Conservation (phyloP, 164 flowering plant species). For the Hamamelis virginiana region DNA sequence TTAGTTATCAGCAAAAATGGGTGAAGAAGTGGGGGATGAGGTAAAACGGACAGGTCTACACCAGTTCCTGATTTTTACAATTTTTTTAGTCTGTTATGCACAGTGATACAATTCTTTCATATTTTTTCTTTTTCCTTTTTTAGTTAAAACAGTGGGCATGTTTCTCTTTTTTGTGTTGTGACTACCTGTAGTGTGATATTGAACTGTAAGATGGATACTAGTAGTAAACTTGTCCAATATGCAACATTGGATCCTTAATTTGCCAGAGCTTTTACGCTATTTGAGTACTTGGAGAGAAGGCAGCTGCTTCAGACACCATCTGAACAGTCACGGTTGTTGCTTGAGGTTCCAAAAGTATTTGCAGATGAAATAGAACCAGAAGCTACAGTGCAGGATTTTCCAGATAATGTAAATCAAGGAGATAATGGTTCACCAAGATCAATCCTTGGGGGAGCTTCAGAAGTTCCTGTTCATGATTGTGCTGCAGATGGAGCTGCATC, state of each 20-base stretch:
- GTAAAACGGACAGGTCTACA: no score
- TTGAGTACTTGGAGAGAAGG: slow-evolving; percentile 28
- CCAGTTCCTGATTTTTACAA: no score
- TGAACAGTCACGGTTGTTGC: slow-evolving; percentile 32
- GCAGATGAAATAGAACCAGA: slow-evolving; percentile 21
- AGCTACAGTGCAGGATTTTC: background rate
- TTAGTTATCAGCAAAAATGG: no score
- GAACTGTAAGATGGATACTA: background rate
- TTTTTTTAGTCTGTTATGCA: background rate
- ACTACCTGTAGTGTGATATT: background rate
- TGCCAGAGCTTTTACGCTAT: slow-evolving; percentile 13
- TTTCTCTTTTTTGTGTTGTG: background rate
- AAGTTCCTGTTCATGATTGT: background rate
- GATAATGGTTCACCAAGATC: slow-evolving; percentile 5
- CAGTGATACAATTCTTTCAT: background rate
- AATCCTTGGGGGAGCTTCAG: slow-evolving; percentile 4
- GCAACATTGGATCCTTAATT: slow-evolving; percentile 26
- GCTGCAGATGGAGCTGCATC: background rate
- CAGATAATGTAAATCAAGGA: slow-evolving; percentile 13
- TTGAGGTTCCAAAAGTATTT: slow-evolving; percentile 31
- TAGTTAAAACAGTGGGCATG: background rate
- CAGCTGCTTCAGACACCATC: slow-evolving; percentile 26
- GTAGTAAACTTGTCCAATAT: background rate
- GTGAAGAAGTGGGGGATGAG: no score
- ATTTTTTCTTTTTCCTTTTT: background rate